Evolutionary conservation across 2,329 filamentous ascomycete genomes (phyloP).

Genomic region (Cryphonectria radicalis): DNA sequence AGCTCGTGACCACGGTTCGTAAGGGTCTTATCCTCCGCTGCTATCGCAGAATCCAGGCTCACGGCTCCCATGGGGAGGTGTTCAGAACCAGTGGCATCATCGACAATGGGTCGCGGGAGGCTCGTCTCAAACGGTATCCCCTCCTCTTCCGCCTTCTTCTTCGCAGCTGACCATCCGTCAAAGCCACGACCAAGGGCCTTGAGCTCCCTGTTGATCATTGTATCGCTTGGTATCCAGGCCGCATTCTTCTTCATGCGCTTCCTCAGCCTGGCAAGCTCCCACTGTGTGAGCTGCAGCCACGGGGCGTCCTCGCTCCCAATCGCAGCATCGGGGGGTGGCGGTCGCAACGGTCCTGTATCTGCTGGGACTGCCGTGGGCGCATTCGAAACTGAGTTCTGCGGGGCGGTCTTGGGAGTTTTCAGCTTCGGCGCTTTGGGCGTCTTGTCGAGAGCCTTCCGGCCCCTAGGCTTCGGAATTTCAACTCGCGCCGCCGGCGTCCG

Average conservation of each 20-base stretch:
- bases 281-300: slow-evolving; percentile 68
- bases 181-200: slow-evolving; percentile 70
- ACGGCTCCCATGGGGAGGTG: slow-evolving; percentile 64
- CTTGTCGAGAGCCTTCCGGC: slow-evolving; percentile 45
- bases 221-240: slow-evolving; percentile 81
- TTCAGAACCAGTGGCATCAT: slow-evolving; percentile 54
- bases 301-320: slow-evolving; percentile 64
- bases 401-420: slow-evolving; percentile 36
- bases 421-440: slow-evolving; percentile 47
- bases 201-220: slow-evolving; percentile 82
- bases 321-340: slow-evolving; percentile 63
- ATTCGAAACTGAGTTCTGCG: slow-evolving; percentile 29
- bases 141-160: slow-evolving; percentile 66
- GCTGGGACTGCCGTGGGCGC: slow-evolving; percentile 22
- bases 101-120: slow-evolving; percentile 48
- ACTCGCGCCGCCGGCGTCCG: slow-evolving; percentile 41
- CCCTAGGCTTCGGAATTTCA: slow-evolving; percentile 44
- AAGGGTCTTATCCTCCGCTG: slow-evolving; percentile 64
- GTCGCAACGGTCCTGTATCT: slow-evolving; percentile 48
- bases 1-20: slow-evolving; percentile 78
- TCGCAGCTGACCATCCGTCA: slow-evolving; percentile 64
- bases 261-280: slow-evolving; percentile 69
- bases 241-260: slow-evolving; percentile 94
- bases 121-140: slow-evolving; percentile 63
- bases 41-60: slow-evolving; percentile 56